Conservation (phyloP, 1,284 basidiomycete genomes). For the Anthracocystis setariae region DNA sequence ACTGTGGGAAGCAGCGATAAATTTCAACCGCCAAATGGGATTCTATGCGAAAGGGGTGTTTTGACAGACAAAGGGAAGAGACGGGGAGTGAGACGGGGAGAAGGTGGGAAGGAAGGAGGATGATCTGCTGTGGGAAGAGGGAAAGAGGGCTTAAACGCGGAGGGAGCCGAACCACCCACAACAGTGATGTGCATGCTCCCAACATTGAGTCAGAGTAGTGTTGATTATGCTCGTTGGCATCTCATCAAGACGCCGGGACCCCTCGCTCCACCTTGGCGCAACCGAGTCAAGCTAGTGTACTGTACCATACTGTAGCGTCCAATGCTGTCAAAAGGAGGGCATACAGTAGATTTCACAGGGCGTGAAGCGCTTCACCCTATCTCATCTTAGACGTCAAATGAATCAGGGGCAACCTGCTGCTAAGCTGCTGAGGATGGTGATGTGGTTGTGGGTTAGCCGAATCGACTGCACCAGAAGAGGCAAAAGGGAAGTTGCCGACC, state of each 20-base stretch:
- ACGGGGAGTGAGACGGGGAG: not conserved
- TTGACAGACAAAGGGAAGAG: slow-evolving; percentile 5
- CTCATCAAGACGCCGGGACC: slow-evolving; percentile 28
- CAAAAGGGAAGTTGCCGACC: not conserved
- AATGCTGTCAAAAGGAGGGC: not conserved
- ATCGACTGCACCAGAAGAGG: not conserved
- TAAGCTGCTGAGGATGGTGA: not conserved
- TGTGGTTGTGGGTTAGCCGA: not conserved
- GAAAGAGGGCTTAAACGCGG: not conserved
- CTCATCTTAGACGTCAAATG: not conserved
- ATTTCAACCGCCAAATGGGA: slow-evolving; percentile 12
- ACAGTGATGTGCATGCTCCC: not conserved
- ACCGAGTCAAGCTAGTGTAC: not conserved
- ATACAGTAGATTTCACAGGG: too few species aligned
- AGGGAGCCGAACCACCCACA: not conserved
- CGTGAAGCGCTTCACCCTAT: too few species aligned
- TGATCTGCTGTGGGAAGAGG: slow-evolving; percentile 1
- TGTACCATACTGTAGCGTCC: not conserved
- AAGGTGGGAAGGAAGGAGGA: slow-evolving; percentile 7
- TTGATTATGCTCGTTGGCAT: not conserved
- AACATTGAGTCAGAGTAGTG: too few species aligned
- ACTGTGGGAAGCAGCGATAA: slow-evolving; percentile 25
- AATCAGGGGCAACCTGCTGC: not conserved
- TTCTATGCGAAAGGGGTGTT: slow-evolving; percentile 1
- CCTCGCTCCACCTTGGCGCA: slow-evolving; percentile 5